Base-by-base conservation (phyloP, 441 rosid genomes). In the Sinapis alba region DNA sequence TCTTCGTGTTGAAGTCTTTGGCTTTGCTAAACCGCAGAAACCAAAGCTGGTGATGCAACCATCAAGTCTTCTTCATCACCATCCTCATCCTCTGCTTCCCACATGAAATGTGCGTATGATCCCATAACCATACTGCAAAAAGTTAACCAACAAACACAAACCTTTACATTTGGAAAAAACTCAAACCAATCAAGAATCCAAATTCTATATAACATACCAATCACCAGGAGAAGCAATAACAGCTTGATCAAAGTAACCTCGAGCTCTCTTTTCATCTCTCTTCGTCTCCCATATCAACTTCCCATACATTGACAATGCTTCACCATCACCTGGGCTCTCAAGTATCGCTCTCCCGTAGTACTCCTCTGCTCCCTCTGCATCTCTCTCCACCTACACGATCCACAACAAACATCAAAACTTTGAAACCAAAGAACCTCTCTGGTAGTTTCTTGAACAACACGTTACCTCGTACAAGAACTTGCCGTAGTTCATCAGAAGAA, bases 331-430 rank as follows among this genome's bases (percentile, higher is more conserved):
- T 3, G 97, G 94, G 65, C 71, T 86, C 45, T 78, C 93, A 21
- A 94, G 77, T 38, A 94, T 90, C n/a, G 96, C 91, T 73, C 96
- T 88, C n/a, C 91, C 96, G 62, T 90, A 94, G 13, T 73, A 92
- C 53, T 91, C 92, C 75, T 87, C 89, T 0, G 97, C 96, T 83
- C 74, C 74, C 62, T 68, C 88, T 19, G 60, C 19, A 41, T 94
- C 90, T 69, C 86, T 87, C 82, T 90, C 98, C 79, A 90, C 97
- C 97, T 91, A n/a, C 7, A 43, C 7, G 15, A 38, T 38, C 45
- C 15, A 38, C 45, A 45, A 21, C 16, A 43, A 69, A 21, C 5
- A 21, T 26, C 60, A 12, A 28, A 27, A 26, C n/a, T 19, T 2
- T 1, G 9, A 9, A 19, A 34, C 43, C 36, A 32, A 32, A 32